Evolutionary conservation across 805 yeast species (phyloP), one percentile per base, ranked within the genome.

Genomic region (Metschnikowia baotianmanensis): DNA sequence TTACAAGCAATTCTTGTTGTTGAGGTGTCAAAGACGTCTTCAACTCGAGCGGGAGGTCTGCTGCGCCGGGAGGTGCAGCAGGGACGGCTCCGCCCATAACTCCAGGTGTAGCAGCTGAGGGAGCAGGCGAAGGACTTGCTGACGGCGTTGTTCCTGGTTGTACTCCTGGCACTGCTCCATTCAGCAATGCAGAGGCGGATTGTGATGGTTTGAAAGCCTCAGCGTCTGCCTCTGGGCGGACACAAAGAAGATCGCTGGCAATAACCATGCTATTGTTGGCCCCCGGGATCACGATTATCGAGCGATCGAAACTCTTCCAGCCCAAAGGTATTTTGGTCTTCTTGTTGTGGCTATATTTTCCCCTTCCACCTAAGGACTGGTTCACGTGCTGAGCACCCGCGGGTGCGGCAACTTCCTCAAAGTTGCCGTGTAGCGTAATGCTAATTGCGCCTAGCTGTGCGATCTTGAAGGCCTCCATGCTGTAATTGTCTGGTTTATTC

Each of bases 271-370:
- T 67, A 4, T 89, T 85, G 42, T 75, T 74, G 13, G 80, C 76
- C 11, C 82, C 83, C 1, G 82, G 82, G 11, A 86, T 80, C 2
- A 89, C 82, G n/a, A 86, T 70, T 58, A 93, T 80, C 0, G 83
- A 73, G 56, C 99, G 75, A 60, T 93, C 99, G 61, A 93, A 93
- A 8, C 93, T 79, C 58, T 93, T 83, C 50, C 71, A 72, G 5
- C 77, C 67, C 25, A 82, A 63, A 22, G 72, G 59, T 16, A 58
- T 40, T 42, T 61, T 63, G 36, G 34, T 40, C 39, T 66, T 65
- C 35, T 57, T 55, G 44, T 45, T 43, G 36, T 42, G 30, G 20
- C 47, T 38, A 37, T 45, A 49, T 12, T 56, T 52, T 34, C 45
- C 42, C 25, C 46, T 38, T 23, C 48, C 44, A 3, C 38, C 58